Base-by-base conservation (phyloP, 2,329 filamentous ascomycete species). In the Raffaelea albimanens region DNA sequence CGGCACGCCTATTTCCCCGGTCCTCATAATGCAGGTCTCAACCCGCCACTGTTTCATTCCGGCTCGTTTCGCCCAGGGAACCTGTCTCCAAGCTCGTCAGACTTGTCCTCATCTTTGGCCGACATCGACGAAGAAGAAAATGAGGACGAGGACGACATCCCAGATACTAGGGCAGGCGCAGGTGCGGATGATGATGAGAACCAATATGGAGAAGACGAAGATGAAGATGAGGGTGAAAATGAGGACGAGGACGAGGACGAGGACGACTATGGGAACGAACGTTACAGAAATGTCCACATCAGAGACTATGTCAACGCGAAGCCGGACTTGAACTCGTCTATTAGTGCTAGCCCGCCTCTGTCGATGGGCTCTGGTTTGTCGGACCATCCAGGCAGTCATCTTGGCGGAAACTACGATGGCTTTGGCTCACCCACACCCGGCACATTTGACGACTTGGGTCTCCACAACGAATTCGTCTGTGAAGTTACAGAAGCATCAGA, bases 21-120 rank as follows among this genome's bases (percentile, higher is more conserved):
- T 42, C 53, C 57, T 25, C 60, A 59, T 53, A 61, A 57, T 43
- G 55, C 59, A 44, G 63, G 61, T 18, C 53, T 53, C 18, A 48
- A 49, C 18, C 51, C 56, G 20, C 63, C 67, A 50, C 61, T 56
- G 44, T 65, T 63, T 29, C 60, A 56, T n/a, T 55, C 60, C 21
- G 53, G 43, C 14, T 18, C 44, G 7, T 45, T 58, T 38, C 58
- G 59, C 13, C 60, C 60, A 25, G 60, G 64, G 23, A 59, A 67
- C 36, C 54, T 68, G 16, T 69, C 67, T 5, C 68, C 68, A 31
- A 63, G 61, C 41, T 61, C 65, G 4, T 60, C 60, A 7, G 55
- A 54, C 10, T 60, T 63, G 1, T 56, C 57, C 1, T 58, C 61
- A 2, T 56, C 54, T 33, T 44, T 44, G 18, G 38, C 47, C 5